A percentile compares a stretch with the other conserved stretches of the same genome.
Evolutionary conservation across 129 eudicot species (phyloP).

Genomic region (Logfia minima): DNA sequence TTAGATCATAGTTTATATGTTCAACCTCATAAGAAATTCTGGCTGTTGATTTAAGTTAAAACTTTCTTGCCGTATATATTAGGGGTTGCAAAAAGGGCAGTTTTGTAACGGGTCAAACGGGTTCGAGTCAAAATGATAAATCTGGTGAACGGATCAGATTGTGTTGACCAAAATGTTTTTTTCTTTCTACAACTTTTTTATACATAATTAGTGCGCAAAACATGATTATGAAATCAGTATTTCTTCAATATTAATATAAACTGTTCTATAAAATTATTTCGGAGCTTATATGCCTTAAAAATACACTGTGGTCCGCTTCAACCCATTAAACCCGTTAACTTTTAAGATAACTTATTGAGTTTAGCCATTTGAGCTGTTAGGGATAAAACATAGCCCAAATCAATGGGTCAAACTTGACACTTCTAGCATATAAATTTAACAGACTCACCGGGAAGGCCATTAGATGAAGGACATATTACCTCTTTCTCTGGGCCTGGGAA

Average conservation of each 20-base stretch:
- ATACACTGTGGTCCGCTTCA: background rate
- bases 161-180: background rate
- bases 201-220: background rate
- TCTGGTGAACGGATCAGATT: background rate
- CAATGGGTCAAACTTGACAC: background rate
- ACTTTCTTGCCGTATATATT: background rate
- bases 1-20: background rate
- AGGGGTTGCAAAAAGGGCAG: background rate
- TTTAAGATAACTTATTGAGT: background rate
- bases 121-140: background rate
- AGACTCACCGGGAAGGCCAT: background rate
- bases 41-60: background rate
- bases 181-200: background rate
- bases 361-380: background rate
- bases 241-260: background rate
- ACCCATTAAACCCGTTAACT: background rate
- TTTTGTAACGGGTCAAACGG: background rate
- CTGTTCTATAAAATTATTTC: background rate
- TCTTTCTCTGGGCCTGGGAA: slow-evolving; percentile 85
- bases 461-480: slow-evolving; percentile 36
- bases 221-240: background rate
- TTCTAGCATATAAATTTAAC: background rate
- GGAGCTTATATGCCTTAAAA: slow-evolving; percentile 7
- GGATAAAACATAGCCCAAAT: background rate
- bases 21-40: background rate